Evolutionary conservation across 1,139 yeast species (phyloP), one percentile per base, ranked within the genome.

Genomic region (Oligophagozyma castellii): DNA sequence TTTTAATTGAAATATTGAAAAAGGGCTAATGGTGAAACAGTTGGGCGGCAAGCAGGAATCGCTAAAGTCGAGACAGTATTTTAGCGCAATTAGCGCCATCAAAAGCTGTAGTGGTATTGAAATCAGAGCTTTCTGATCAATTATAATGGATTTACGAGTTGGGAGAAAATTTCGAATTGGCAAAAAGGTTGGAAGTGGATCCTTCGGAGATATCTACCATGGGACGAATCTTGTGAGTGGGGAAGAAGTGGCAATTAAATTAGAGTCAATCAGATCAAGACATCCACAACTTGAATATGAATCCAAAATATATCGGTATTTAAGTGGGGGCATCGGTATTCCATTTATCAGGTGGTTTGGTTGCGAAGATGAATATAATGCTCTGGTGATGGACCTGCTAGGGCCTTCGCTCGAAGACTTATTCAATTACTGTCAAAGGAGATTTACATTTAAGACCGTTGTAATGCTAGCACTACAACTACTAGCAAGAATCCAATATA

Each of bases 311-410:
- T 86, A 86, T 61, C 81, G 81, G 53, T 89, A 94, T 5, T 63
- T 89, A 32, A 79, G 94, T 40, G 98, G 98, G 23, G 96, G 96
- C 24, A 92, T 89, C 19, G 98, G 98, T 23, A 84, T 89, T 35
- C 98, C 98, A 5, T 86, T 86, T 58, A 86, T 86, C 23, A 71
- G 96, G 55, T 89, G 95, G 95, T 86, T 75, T 53, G 98, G 98
- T 23, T 78, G 93, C 3, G 98, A 89, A 54, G 81, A 94, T 44
- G 95, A 86, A 53, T 89, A 84, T 53, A 83, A 89, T 55, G 95
- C 95, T 25, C 79, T 89, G 84, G 96, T 89, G 30, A 86, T 89
- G 48, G 98, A 89, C 54, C 67, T 89, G 35, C 65, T 89, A 48
- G 98, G 98, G 5, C 98, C 98, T 4, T 79, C 94, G 2, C 65